Percentiles rank a stretch among this genome's conserved stretches.
Evolutionary conservation across 2,329 filamentous ascomycete genomes (phyloP).

Genomic region (Sporothrix phasma): DNA sequence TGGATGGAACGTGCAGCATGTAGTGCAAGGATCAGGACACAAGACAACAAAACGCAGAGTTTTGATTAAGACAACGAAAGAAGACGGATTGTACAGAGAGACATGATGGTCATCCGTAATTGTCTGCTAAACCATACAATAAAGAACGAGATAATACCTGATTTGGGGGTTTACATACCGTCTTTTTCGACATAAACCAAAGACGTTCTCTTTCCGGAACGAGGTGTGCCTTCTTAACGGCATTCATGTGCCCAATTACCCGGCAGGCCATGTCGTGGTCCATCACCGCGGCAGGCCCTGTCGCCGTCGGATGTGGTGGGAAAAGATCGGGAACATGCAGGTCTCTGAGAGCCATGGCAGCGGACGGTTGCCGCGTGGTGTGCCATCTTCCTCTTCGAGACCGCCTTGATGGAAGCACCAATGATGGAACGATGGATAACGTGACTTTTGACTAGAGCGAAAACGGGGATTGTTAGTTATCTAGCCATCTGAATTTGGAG

Average conservation of each 20-base stretch:
- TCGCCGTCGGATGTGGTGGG: constrained; percentile 1
- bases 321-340: not conserved
- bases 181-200: constrained; percentile 12
- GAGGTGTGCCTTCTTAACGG: constrained; percentile 8
- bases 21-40: too few species aligned
- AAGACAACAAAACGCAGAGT: too few species aligned
- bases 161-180: too few species aligned
- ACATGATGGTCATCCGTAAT: too few species aligned
- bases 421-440: constrained; percentile 9
- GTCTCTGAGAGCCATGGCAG: constrained; percentile 5
- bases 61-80: too few species aligned
- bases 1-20: too few species aligned
- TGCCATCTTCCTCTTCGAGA: not conserved
- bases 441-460: constrained; percentile 4
- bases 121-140: too few species aligned
- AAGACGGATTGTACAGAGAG: too few species aligned
- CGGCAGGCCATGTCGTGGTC: constrained; percentile 9
- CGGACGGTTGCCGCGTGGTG: not conserved
- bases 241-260: constrained; percentile 9
- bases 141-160: too few species aligned
- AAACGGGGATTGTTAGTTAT: not conserved
- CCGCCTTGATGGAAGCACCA: constrained; percentile 7
- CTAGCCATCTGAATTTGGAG: too few species aligned
- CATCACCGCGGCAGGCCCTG: constrained; percentile 7
- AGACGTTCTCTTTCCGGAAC: constrained; percentile 9